Percentiles rank a stretch among this genome's conserved stretches.
phyloP scores from a whole-genome alignment of 1,284 basidiomycete genomes.

The Tremellales sp. region DNA sequence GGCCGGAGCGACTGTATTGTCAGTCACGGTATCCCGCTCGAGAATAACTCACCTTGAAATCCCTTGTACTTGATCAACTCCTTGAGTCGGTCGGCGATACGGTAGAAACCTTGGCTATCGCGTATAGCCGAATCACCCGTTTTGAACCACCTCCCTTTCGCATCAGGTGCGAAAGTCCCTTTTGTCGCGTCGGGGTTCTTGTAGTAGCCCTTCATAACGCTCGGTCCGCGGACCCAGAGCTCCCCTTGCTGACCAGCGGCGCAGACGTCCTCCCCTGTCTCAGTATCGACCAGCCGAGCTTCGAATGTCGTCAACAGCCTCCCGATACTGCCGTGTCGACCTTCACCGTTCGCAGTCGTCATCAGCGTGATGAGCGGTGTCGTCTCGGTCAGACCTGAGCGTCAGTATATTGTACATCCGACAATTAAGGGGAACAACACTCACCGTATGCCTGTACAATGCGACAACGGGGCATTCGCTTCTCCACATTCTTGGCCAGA shows the following conservation, averaged over 20 bases:
- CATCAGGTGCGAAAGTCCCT: slow-evolving; percentile 57
- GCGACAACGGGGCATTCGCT: slow-evolving; percentile 13
- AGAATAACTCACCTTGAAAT: slow-evolving; percentile 25
- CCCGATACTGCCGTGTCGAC: slow-evolving; percentile 63
- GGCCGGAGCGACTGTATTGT: slow-evolving; percentile 63
- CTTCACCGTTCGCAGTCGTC: slow-evolving; percentile 26
- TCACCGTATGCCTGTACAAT: slow-evolving; percentile 46
- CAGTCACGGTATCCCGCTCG: background rate
- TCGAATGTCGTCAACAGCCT: slow-evolving; percentile 71
- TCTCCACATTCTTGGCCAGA: slow-evolving; percentile 29
- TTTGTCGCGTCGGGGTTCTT: slow-evolving; percentile 64
- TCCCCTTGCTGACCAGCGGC: slow-evolving; percentile 64
- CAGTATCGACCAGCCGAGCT: slow-evolving; percentile 60
- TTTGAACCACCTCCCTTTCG: slow-evolving; percentile 63
- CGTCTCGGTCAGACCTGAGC: slow-evolving; percentile 50
- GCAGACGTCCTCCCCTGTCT: slow-evolving; percentile 31
- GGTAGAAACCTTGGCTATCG: slow-evolving; percentile 58
- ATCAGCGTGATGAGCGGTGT: slow-evolving; percentile 49
- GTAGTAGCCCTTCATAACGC: slow-evolving; percentile 69
- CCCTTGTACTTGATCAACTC: slow-evolving; percentile 74
- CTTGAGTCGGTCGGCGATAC: slow-evolving; percentile 55
- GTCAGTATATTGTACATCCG: background rate
- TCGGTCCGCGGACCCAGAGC: slow-evolving; percentile 72
- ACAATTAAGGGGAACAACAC: too few species aligned
- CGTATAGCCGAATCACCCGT: slow-evolving; percentile 69